Conservation (phyloP, 768 basidiomycete genomes). For the Suillus americanus region DNA sequence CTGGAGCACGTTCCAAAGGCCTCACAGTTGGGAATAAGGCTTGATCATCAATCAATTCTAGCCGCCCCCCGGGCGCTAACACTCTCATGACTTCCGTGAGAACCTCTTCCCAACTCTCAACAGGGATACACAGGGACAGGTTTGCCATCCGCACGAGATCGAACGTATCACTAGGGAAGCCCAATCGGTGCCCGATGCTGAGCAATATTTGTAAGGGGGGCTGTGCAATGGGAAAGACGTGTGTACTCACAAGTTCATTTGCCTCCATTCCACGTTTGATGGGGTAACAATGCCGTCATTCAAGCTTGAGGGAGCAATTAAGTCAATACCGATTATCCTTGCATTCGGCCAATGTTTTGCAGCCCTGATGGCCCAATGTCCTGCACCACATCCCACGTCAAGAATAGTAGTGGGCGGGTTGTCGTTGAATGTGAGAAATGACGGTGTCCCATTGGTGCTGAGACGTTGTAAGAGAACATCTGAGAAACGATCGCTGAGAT, state of each 20-base stretch:
- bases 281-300: slow-evolving; percentile 39
- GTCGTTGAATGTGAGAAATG: slow-evolving; percentile 54
- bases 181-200: slow-evolving; percentile 56
- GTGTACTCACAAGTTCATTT: slow-evolving; percentile 65
- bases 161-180: slow-evolving; percentile 62
- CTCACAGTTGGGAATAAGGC: slow-evolving; percentile 59
- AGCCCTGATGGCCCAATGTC: slow-evolving; percentile 66
- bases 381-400: slow-evolving; percentile 76
- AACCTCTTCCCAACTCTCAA: slow-evolving; percentile 57
- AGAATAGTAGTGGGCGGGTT: slow-evolving; percentile 56
- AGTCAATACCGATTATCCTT: slow-evolving; percentile 64
- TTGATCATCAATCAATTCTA: slow-evolving; percentile 77
- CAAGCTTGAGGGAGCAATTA: slow-evolving; percentile 41
- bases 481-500: slow-evolving; percentile 58
- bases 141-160: slow-evolving; percentile 77
- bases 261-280: slow-evolving; percentile 46
- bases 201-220: slow-evolving; percentile 14
- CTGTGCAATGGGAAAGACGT: background rate
- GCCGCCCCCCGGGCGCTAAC: slow-evolving; percentile 55
- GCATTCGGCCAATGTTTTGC: slow-evolving; percentile 60
- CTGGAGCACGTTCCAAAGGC: slow-evolving; percentile 18
- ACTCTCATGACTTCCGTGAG: slow-evolving; percentile 63
- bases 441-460: slow-evolving; percentile 50
- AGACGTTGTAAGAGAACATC: slow-evolving; percentile 56
- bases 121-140: slow-evolving; percentile 59